Base-by-base conservation (phyloP, 345 rosid genomes). In the Sisymbrium altissimum region DNA sequence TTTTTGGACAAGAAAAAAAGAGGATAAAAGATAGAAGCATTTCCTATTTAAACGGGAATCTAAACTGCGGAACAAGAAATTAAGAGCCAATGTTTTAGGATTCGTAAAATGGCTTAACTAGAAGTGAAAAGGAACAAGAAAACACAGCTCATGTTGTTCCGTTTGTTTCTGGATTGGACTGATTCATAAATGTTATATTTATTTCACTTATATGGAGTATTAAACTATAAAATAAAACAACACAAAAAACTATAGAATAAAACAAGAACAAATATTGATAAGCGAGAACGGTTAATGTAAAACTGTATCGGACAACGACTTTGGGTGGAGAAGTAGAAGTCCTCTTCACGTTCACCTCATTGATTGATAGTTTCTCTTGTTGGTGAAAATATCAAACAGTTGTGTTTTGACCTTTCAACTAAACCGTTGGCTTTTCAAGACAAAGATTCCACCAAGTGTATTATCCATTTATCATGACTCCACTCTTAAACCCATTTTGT, bases 271-370 rank as follows among this genome's bases (percentile, higher is more conserved):
- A 63, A 48, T 29, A 14, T 59, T 14, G 46, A 12, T 52, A 52
- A 52, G 32, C 32, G 56, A 60, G 30, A 75, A 68, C 15, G 49
- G 74, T 59, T 75, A 68, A 50, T 75, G 78, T 58, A 75, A 75
- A 68, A 41, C 61, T 74, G 64, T 68, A 40, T 68, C 48, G 9
- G 74, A 75, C 56, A 75, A 60, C 63, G 79, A 75, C 73, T 30
- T 43, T 19, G 49, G 46, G 12, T 55, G 71, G 10, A 35, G 21
- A 36, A 54, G 41, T 57, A 66, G 30, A 68, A 60, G 69, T 75
- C 79, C 43, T 75, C 79, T 68, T 75, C 79, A 76, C 70, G 79
- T 62, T 76, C 70, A 53, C 40, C 63, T 30, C 40, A 61, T 75
- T 75, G 56, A 68, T 75, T 68, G 64, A 60, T 67, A 19, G 49